phyloP scores from a whole-genome alignment of 2,329 filamentous ascomycete species.

The Fusarium multiceps region DNA sequence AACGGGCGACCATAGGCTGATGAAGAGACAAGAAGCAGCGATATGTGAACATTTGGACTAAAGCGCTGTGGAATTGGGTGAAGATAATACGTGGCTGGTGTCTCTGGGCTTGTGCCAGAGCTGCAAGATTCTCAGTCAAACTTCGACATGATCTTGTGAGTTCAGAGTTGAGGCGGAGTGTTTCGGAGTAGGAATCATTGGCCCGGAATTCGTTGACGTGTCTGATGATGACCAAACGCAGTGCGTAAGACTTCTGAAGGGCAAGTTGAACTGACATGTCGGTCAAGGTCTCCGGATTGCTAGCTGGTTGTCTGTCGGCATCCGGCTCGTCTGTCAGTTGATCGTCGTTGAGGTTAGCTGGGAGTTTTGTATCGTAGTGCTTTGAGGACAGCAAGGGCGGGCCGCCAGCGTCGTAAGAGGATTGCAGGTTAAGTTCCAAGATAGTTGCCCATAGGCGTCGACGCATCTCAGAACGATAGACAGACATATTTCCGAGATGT shows the following conservation, averaged over 20 bases:
- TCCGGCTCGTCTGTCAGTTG: slow-evolving; percentile 57
- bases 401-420: slow-evolving; percentile 62
- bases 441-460: slow-evolving; percentile 68
- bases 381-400: slow-evolving; percentile 58
- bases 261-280: slow-evolving; percentile 63
- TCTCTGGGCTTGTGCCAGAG: slow-evolving; percentile 50
- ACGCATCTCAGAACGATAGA: slow-evolving; percentile 63
- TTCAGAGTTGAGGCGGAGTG: slow-evolving; percentile 58
- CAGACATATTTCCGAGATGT: slow-evolving; percentile 59
- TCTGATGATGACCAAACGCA: slow-evolving; percentile 57
- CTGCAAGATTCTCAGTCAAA: slow-evolving; percentile 49
- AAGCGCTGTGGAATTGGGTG: slow-evolving; percentile 55
- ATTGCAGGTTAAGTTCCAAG: slow-evolving; percentile 65
- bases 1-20: slow-evolving; percentile 59
- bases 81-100: slow-evolving; percentile 35
- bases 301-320: slow-evolving; percentile 20
- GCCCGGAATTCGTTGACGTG: slow-evolving; percentile 60
- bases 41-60: slow-evolving; percentile 58
- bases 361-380: slow-evolving; percentile 63
- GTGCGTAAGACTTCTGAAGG: slow-evolving; percentile 56
- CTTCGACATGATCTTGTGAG: slow-evolving; percentile 55
- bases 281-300: slow-evolving; percentile 45
- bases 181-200: slow-evolving; percentile 59
- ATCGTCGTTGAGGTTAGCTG: slow-evolving; percentile 64
- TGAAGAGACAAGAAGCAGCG: slow-evolving; percentile 66